Base-by-base conservation (phyloP, 345 rosid species). In the Murraya koenigii region DNA sequence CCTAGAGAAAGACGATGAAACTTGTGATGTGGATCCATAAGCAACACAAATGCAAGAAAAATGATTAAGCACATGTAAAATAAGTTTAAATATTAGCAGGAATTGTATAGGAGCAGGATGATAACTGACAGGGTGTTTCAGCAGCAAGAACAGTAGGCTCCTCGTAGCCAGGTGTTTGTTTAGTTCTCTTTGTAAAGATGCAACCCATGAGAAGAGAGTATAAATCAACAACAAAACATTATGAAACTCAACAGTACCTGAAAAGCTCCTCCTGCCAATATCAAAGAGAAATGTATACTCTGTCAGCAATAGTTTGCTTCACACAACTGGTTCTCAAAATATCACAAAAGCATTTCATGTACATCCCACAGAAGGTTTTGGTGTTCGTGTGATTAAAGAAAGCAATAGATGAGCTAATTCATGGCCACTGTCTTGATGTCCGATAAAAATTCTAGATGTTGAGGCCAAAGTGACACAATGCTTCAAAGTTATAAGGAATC, bases 121-220 rank as follows among this genome's bases (percentile, higher is more conserved):
- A 17, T 28, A 52, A 86, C 97, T 87, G 62, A 92, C 97, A 92
- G 63, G 92, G 88, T 75, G 97, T 92, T 90, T 79, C 92, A 33
- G 93, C 82, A 61, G 97, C 91, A 78, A 92, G 97, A 82, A 88
- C 84, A 4, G 82, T 82, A 9, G 97, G 94, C 71, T 92, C 83
- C 79, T 90, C 97, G 11, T 89, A 89, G 23, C 97, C 94, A 14
- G 86, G 88, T 19, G 77, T 58, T 25, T 19, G n/a, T 74, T 66
- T 82, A 39, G 71, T 44, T 65, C 39, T 78, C 87, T 85, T 89
- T 20, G 91, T 84, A 44, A 15, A 28, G 71, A 35, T 39, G 70
- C 94, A 92, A 69, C 90, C 88, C 90, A 85, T 90, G 69, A 65
- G 73, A 78, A 66, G 55, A 75, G 22, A 70, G 26, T 26, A 68